phyloP scores from a whole-genome alignment of 352 stramenopile species.

The Globisporangium splendens region DNA sequence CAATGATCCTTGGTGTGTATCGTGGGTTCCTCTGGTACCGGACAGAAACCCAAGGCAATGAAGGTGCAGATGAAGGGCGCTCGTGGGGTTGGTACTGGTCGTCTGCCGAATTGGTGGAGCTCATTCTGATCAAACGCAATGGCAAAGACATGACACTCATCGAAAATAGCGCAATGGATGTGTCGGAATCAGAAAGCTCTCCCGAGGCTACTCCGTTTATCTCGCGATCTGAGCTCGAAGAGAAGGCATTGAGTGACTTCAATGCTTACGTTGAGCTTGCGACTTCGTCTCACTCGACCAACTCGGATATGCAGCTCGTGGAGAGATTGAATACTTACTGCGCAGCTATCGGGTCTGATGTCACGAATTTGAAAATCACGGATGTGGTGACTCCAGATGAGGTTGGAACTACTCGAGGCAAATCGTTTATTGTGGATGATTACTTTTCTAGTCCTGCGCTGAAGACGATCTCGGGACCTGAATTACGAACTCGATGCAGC shows the following conservation, averaged over 20 bases:
- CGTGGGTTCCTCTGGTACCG: slow-evolving; percentile 93
- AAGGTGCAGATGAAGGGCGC: slow-evolving; percentile 91
- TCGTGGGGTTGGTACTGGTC: slow-evolving; percentile 96
- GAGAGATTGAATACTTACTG: slow-evolving; percentile 82
- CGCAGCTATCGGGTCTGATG: slow-evolving; percentile 73
- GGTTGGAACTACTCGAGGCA: slow-evolving; percentile 6
- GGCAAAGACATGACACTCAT: slow-evolving; percentile 87
- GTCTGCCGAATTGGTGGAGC: slow-evolving; percentile 86
- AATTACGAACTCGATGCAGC: slow-evolving; percentile 88
- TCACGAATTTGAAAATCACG: slow-evolving; percentile 70
- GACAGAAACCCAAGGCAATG: slow-evolving; percentile 95
- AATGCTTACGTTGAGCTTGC: slow-evolving; percentile 61
- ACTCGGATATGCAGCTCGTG: slow-evolving; percentile 83
- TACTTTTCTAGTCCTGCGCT: slow-evolving; percentile 71
- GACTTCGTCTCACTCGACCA: slow-evolving; percentile 49
- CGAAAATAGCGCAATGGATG: slow-evolving; percentile 69
- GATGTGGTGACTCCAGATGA: slow-evolving; percentile 51
- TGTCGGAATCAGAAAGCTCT: slow-evolving; percentile 38
- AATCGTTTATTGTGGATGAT: slow-evolving; percentile 55
- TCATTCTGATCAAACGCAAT: slow-evolving; percentile 75
- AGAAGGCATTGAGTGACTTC: slow-evolving; percentile 42
- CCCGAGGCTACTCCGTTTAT: slow-evolving; percentile 37
- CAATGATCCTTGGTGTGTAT: slow-evolving; percentile 92
- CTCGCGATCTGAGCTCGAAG: slow-evolving; percentile 45
- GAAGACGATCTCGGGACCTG: slow-evolving; percentile 50